These are phyloP conservation scores for Telfairia occidentalis DNA, from an alignment of 331 rosid genomes.

Conservation along the genomic window DNA sequence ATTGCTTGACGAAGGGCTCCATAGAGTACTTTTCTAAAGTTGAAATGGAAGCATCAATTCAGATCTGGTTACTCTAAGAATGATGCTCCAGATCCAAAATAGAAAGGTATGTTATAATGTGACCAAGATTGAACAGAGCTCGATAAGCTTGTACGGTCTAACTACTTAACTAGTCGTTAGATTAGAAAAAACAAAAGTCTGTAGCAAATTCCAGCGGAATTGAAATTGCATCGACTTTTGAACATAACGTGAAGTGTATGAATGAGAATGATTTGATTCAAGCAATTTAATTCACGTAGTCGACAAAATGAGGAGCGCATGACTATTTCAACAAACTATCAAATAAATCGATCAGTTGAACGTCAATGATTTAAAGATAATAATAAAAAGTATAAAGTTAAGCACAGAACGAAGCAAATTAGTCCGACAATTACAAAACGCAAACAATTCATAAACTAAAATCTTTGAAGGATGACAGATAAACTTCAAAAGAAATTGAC, in stretches of 20 bases:
- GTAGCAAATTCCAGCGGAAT: background rate
- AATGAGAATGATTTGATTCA: background rate
- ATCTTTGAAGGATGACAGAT: background rate
- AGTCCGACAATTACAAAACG: background rate
- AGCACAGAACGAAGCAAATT: background rate
- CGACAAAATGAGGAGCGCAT: background rate
- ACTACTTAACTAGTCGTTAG: background rate
- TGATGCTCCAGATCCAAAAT: background rate
- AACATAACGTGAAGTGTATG: background rate
- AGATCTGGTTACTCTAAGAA: background rate
- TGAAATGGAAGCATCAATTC: background rate
- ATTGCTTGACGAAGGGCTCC: background rate
- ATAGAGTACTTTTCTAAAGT: conserved; percentile 1
- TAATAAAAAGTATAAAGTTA: background rate
- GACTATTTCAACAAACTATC: background rate
- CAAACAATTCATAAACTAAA: background rate
- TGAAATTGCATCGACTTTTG: background rate
- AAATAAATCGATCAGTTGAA: background rate
- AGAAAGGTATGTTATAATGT: background rate
- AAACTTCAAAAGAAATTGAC: background rate
- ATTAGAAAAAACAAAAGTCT: background rate
- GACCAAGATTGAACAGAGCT: background rate
- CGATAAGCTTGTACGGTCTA: background rate
- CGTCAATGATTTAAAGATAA: background rate
- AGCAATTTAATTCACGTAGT: background rate